Percentiles rank a stretch among this genome's conserved stretches.
Conservation (phyloP, 495 filamentous ascomycete genomes). For the Neurospora intermedia region DNA sequence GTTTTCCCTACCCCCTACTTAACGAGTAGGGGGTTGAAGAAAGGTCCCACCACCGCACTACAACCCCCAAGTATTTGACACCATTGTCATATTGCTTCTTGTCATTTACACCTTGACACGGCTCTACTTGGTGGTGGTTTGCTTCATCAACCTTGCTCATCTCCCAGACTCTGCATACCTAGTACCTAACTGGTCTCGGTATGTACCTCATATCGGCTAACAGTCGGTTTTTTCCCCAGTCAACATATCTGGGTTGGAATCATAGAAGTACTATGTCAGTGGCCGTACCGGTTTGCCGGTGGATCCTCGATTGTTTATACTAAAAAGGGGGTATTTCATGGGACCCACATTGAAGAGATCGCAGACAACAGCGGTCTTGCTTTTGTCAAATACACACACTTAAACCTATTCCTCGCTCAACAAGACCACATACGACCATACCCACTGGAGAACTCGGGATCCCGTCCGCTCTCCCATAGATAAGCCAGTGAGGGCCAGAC, state of each 20-base stretch:
- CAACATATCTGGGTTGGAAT: neutral
- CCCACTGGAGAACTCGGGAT: constrained; percentile 31
- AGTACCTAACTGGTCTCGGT: neutral
- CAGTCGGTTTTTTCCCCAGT: neutral
- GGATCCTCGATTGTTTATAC: neutral
- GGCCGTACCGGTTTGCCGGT: neutral
- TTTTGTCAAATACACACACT: neutral
- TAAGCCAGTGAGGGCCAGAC: no score
- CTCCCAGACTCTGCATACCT: neutral
- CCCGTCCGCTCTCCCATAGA: constrained; percentile 38
- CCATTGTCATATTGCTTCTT: neutral
- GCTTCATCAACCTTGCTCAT: neutral
- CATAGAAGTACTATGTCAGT: neutral
- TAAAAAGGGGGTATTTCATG: neutral
- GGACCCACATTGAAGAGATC: neutral
- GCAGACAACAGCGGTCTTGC: neutral
- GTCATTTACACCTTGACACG: neutral
- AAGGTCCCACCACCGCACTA: no score
- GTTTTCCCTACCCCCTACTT: no score
- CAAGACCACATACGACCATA: neutral
- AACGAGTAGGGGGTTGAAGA: no score
- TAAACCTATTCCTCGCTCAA: neutral
- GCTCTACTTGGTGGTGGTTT: neutral
- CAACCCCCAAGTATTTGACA: no score
- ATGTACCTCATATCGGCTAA: neutral